A percentile compares a stretch with the other conserved stretches of the same genome.
These are phyloP conservation scores for Pholiota molesta DNA, from an alignment of 768 basidiomycete species.

Conservation along the genomic window DNA sequence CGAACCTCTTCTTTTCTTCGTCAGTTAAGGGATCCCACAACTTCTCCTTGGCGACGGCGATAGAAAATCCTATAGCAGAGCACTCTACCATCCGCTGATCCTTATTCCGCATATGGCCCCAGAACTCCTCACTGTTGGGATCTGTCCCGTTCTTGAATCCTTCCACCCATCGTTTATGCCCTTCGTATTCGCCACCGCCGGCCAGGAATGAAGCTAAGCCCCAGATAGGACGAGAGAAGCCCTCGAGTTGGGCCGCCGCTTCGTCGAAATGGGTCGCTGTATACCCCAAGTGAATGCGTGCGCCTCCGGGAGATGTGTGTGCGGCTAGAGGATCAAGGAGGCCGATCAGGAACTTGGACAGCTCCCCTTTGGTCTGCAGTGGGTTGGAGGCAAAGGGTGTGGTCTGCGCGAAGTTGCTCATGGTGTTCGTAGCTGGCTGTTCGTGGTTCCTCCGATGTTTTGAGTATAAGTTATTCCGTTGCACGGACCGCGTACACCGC, in stretches of 20 bases:
- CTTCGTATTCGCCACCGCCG: conserved; percentile 63
- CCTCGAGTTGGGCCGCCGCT: conserved; percentile 71
- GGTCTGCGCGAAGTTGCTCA: conserved; percentile 37
- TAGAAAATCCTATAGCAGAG: conserved; percentile 72
- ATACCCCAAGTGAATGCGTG: conserved; percentile 69
- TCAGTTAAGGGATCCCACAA: conserved; percentile 64
- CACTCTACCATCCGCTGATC: conserved; percentile 87
- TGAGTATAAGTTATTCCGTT: neutral
- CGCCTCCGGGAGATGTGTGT: conserved; percentile 75
- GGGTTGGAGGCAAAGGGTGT: conserved; percentile 61
- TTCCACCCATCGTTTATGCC: conserved; percentile 61
- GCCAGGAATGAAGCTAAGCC: conserved; percentile 67
- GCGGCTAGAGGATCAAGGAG: conserved; percentile 68
- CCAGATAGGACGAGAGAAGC: conserved; percentile 79
- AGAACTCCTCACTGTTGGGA: conserved; percentile 67
- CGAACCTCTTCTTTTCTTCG: conserved; percentile 58
- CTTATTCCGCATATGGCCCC: conserved; percentile 74
- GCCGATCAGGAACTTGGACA: conserved; percentile 53
- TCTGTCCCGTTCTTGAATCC: conserved; percentile 75
- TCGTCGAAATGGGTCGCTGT: conserved; percentile 77
- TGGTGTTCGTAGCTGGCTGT: conserved; percentile 15
- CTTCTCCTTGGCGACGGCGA: conserved; percentile 65
- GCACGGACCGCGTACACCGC: neutral
- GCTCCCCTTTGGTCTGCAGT: conserved; percentile 60
- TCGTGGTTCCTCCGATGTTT: neutral